Evolutionary conservation across 257 asterid species (phyloP).

Genomic region (Thymus mandschuricus): DNA sequence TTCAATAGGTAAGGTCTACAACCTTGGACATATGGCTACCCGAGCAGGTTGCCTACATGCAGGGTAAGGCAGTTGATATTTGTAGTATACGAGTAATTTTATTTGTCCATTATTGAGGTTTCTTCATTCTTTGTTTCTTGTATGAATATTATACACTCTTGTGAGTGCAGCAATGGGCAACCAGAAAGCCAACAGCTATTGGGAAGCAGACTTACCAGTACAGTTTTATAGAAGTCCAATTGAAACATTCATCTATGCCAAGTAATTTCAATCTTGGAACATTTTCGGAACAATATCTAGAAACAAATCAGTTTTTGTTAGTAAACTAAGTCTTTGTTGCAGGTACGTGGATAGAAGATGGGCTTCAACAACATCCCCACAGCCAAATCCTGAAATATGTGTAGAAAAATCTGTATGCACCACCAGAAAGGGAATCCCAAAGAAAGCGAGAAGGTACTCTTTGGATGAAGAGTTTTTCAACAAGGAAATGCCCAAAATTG

Average conservation of each 20-base stretch:
- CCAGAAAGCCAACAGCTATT: slow-evolving; percentile 68
- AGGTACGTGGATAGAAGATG: slow-evolving; percentile 82
- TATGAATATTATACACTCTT: no score
- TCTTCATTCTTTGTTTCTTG: no score
- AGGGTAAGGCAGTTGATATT: no score
- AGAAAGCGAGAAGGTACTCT: slow-evolving; percentile 89
- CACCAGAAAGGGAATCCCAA: slow-evolving; percentile 57
- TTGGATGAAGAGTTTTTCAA: slow-evolving; percentile 73
- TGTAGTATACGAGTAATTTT: no score
- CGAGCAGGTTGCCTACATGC: slow-evolving; percentile 85
- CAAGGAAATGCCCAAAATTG: slow-evolving; percentile 37
- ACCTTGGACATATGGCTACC: slow-evolving; percentile 98
- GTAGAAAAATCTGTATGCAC: slow-evolving; percentile 11
- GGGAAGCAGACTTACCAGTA: slow-evolving; percentile 75
- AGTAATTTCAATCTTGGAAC: slow-evolving; percentile 48
- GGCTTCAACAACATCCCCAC: slow-evolving; percentile 54
- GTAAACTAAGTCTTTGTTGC: no score
- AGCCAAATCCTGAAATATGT: slow-evolving; percentile 41
- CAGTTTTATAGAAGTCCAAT: slow-evolving; percentile 56
- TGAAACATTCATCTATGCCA: slow-evolving; percentile 62
- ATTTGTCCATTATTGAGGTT: no score
- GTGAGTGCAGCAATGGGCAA: slow-evolving; percentile 80
- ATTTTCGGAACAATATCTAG: no score
- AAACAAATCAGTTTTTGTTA: slow-evolving; percentile 12
- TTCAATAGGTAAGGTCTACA: slow-evolving; percentile 97